These are phyloP conservation scores for Stachybotrys chlorohalonatus DNA, from an alignment of 2,329 filamentous ascomycete genomes.

Conservation along the genomic window DNA sequence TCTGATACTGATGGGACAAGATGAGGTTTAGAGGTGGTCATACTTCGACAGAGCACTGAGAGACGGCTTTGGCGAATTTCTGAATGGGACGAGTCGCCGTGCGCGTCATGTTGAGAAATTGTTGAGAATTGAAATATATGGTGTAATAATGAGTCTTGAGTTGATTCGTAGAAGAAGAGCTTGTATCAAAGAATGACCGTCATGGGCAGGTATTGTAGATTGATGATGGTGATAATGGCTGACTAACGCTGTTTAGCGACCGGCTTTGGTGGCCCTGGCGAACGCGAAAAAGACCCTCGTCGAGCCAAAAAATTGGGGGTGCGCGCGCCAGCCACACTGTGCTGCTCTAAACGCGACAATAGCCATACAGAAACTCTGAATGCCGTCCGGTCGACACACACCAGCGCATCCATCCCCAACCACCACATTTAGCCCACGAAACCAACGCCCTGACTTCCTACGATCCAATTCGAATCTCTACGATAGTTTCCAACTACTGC, in stretches of 20 bases:
- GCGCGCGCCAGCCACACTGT: too few species aligned
- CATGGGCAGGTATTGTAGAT: neutral
- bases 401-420: neutral
- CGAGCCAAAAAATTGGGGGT: too few species aligned
- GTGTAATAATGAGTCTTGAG: too few species aligned
- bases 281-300: neutral
- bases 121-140: neutral
- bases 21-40: constrained; percentile 4
- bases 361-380: neutral
- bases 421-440: neutral
- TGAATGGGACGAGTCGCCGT: constrained; percentile 38
- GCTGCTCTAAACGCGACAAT: neutral
- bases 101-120: constrained; percentile 11
- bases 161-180: too few species aligned
- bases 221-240: neutral
- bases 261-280: neutral
- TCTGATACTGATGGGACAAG: neutral
- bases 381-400: neutral
- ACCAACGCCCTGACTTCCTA: neutral
- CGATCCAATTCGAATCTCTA: neutral
- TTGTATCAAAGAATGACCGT: neutral
- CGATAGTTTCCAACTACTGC: neutral
- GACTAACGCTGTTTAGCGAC: neutral
- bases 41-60: constrained; percentile 48
- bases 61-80: constrained; percentile 43